These are phyloP conservation scores for Candida sanyaensis DNA, from an alignment of 1,139 yeast species.

Conservation along the genomic window DNA sequence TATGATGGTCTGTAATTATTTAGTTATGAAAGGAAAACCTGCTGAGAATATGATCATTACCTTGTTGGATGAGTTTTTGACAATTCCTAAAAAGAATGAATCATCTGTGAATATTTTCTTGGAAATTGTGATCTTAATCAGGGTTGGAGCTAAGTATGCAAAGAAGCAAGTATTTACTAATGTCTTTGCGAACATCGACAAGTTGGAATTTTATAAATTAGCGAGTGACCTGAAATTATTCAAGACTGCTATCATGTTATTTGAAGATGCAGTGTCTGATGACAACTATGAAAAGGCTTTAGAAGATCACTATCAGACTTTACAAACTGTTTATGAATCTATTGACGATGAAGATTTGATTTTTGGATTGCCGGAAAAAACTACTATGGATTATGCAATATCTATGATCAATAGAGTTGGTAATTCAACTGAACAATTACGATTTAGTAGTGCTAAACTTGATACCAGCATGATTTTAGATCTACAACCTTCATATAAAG, in stretches of 20 bases:
- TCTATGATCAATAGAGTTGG: conserved; percentile 37
- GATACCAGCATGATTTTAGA: conserved; percentile 43
- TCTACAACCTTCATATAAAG: conserved; percentile 9
- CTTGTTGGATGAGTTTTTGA: conserved; percentile 16
- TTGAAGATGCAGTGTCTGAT: conserved; percentile 46
- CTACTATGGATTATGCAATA: conserved; percentile 54
- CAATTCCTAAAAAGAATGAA: conserved; percentile 9
- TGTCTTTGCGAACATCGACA: conserved; percentile 37
- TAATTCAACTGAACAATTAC: conserved; percentile 42
- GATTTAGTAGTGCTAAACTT: conserved; percentile 56
- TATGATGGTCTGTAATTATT: conserved; percentile 22
- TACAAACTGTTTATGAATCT: conserved; percentile 40
- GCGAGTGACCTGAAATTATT: conserved; percentile 39
- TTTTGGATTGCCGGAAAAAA: conserved; percentile 61
- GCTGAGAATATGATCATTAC: conserved; percentile 14
- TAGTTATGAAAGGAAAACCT: conserved; percentile 17
- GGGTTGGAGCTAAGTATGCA: conserved; percentile 41
- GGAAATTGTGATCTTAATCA: conserved; percentile 40
- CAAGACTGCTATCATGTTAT: conserved; percentile 53
- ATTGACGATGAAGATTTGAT: conserved; percentile 63
- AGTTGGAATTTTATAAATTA: conserved; percentile 28
- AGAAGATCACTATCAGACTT: conserved; percentile 12
- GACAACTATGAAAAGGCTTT: conserved; percentile 1
- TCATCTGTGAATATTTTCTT: conserved; percentile 32
- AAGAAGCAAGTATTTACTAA: conserved; percentile 30